Percentiles rank a stretch among this genome's conserved stretches.
Conservation (phyloP, 2,329 filamentous ascomycete genomes). For the Lachnellula occidentalis region DNA sequence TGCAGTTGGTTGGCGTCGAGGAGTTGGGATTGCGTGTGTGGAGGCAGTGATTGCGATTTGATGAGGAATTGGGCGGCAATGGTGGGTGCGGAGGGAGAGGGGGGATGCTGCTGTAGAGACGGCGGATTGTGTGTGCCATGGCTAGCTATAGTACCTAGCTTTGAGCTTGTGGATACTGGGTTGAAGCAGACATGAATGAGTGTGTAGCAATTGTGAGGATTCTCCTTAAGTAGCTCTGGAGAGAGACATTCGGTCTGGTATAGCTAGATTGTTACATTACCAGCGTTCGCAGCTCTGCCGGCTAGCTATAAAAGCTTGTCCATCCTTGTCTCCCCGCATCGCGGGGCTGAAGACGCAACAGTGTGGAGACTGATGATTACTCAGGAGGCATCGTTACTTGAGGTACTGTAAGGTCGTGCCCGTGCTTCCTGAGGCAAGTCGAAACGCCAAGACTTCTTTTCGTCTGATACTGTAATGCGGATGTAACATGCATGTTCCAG, state of each 20-base stretch:
- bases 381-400: neutral
- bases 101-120: conserved; percentile 15
- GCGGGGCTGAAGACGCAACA: neutral
- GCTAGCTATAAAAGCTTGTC: neutral
- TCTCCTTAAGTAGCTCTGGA: too few relatives aligned
- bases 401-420: neutral
- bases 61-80: conserved; percentile 37
- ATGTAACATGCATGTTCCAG: neutral
- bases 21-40: conserved; percentile 42
- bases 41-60: conserved; percentile 37
- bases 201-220: neutral
- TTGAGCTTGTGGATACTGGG: neutral
- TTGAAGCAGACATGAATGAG: neutral
- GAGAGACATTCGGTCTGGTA: too few relatives aligned
- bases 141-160: neutral
- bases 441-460: neutral
- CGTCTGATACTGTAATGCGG: neutral
- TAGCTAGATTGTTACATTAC: neutral
- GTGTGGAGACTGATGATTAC: neutral
- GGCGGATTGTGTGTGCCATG: conserved; percentile 17
- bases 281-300: neutral
- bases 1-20: conserved; percentile 60
- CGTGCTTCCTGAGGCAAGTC: neutral
- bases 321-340: neutral
- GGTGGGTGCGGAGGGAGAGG: conserved; percentile 26